These are phyloP conservation scores for Yarrowia sp. DNA, from an alignment of 805 yeast genomes.

Conservation along the genomic window DNA sequence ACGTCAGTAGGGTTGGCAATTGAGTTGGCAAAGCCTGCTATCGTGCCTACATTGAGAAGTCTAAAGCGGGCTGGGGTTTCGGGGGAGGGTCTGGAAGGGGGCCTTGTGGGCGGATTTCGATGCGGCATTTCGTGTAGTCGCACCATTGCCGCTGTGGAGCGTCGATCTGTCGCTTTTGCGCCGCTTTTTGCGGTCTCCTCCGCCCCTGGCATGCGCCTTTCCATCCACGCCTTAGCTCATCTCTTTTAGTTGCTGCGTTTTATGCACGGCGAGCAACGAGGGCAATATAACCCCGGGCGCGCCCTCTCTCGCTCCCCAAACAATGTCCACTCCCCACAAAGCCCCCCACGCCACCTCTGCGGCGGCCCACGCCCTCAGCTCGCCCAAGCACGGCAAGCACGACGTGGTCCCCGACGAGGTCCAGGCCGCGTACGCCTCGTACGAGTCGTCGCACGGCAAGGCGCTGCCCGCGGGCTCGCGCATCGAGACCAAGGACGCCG, in stretches of 20 bases:
- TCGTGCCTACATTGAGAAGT: neutral
- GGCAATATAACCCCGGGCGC: neutral
- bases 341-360: conserved; percentile 5
- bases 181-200: too few relatives aligned
- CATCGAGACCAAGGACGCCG: conserved; percentile 15
- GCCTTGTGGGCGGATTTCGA: neutral
- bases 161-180: too few relatives aligned
- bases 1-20: neutral
- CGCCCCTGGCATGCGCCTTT: too few relatives aligned
- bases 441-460: conserved; percentile 19
- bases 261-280: conserved; percentile 7
- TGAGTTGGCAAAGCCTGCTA: neutral
- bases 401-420: conserved; percentile 12
- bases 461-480: conserved; percentile 8
- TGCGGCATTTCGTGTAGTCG: too few relatives aligned
- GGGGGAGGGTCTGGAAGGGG: neutral
- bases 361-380: neutral
- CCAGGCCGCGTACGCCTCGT: conserved; percentile 14
- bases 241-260: conserved; percentile 15
- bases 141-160: too few relatives aligned
- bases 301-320: neutral
- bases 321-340: neutral
- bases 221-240: neutral
- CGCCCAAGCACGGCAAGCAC: conserved; percentile 13
- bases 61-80: neutral